phyloP scores from a whole-genome alignment of 768 basidiomycete genomes.

The Hygrophoropsis aurantiaca region DNA sequence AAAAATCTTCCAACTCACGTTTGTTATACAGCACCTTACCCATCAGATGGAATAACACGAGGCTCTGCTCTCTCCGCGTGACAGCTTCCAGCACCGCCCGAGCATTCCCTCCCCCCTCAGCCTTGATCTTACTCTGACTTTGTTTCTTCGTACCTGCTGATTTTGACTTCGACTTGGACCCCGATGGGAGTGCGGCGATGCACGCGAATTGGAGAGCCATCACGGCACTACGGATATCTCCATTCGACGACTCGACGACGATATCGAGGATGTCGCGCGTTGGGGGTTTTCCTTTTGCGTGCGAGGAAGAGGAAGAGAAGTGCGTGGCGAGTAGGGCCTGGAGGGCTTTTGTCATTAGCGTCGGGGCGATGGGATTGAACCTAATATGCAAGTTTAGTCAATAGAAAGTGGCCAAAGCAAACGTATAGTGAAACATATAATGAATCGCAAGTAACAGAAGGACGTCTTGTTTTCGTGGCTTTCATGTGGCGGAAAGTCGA shows the following conservation, averaged over 20 bases:
- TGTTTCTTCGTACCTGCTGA: constrained; percentile 35
- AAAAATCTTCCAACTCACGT: no score
- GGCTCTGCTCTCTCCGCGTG: constrained; percentile 79
- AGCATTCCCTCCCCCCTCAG: constrained; percentile 14
- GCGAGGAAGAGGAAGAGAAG: constrained; percentile 33
- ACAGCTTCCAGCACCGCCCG: constrained; percentile 64
- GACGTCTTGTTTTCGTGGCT: no score
- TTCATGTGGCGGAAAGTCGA: neutral
- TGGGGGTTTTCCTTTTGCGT: constrained; percentile 34
- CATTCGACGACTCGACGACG: constrained; percentile 78
- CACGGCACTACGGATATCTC: constrained; percentile 91
- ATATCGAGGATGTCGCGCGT: constrained; percentile 70
- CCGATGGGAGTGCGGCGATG: constrained; percentile 34
- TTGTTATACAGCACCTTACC: constrained; percentile 97
- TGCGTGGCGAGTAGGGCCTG: constrained; percentile 54
- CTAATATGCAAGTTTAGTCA: no score
- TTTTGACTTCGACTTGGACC: constrained; percentile 21
- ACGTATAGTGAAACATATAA: constrained; percentile 1
- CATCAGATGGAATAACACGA: constrained; percentile 88
- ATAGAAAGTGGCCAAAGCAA: no score
- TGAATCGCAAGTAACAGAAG: constrained; percentile 1
- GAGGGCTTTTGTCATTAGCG: constrained; percentile 79
- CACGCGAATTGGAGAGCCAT: constrained; percentile 92
- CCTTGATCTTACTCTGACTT: constrained; percentile 12
- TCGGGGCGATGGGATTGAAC: constrained; percentile 91